Evolutionary conservation across 345 rosid species (phyloP), one percentile per base, ranked within the genome.

Genomic region (Heritiera littoralis): DNA sequence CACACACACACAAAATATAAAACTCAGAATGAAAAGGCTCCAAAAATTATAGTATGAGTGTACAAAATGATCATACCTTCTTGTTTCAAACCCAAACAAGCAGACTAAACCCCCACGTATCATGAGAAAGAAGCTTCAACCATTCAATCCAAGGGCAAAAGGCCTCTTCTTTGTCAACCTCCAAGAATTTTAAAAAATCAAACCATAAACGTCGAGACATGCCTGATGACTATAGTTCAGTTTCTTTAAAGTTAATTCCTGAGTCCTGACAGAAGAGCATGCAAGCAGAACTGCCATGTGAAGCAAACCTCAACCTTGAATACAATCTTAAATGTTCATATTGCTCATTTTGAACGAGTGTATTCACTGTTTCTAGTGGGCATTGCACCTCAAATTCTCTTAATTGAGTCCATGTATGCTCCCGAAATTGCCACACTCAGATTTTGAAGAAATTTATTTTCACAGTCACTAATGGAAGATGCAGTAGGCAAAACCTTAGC

Each of bases 381-480:
- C 56, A 23, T 14, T 28, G 69, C 10, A 7, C 46, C 46, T 84
- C 77, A 88, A 78, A 92, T 76, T 86, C 85, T 89, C 84, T 65
- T 88, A 11, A 92, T 86, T 46, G 91, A 84, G 46, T 89, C 87
- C 72, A 86, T 80, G 75, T 85, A 88, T 79, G 81, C 87, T 63
- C 84, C 86, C 1, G 81, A 74, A 56, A 89, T 80, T 1, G 48
- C 54, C 1, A 52, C 11, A 78, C 82, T 85, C 66, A 91, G 54
- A 75, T 56, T 90, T 67, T 51, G 56, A 11, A 80, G 43, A 76
- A 90, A 90, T n/a, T 77, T 20, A 61, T 74, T 84, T 74, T 85
- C 81, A 63, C 28, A 0, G 20, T 77, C 84, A 72, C 69, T 60
- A 75, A 45, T 51, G 5, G 80, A 40, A 11, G 87, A 79, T 8